Evolutionary conservation across 805 yeast species (phyloP).

Genomic region (Yamadazyma sp.): DNA sequence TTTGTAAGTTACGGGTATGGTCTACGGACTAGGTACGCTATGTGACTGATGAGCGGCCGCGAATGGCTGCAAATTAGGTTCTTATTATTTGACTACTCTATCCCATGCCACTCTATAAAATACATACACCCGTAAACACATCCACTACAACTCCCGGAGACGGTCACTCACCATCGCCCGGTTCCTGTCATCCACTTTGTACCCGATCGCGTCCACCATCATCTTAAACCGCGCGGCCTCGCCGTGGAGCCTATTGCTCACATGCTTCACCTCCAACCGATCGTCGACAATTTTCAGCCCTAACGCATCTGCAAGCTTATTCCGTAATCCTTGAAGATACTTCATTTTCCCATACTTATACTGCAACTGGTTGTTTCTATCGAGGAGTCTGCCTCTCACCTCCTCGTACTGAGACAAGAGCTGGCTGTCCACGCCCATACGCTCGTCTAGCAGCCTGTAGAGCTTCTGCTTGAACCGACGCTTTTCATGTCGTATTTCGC

Average conservation of each 20-base stretch:
- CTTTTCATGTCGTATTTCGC: constrained; percentile 3
- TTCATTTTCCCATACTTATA: constrained; percentile 31
- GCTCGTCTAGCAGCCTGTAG: constrained; percentile 21
- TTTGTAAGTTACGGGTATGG: neutral
- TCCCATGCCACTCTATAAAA: neutral
- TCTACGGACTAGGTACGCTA: neutral
- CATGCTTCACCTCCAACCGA: constrained; percentile 6
- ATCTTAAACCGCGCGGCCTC: constrained; percentile 27
- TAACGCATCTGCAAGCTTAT: constrained; percentile 10
- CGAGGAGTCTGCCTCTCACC: constrained; percentile 18
- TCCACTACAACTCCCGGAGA: constrained; percentile 4
- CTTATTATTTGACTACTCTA: neutral
- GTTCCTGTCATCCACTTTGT: constrained; percentile 10
- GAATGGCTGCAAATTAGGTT: too few relatives aligned
- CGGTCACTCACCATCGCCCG: constrained; percentile 6
- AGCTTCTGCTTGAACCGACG: constrained; percentile 10
- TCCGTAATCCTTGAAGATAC: constrained; percentile 22
- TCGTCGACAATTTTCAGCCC: constrained; percentile 8
- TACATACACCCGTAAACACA: neutral
- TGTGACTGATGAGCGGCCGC: neutral
- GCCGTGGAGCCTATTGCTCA: constrained; percentile 4
- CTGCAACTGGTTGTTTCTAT: constrained; percentile 19
- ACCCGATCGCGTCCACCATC: constrained; percentile 14
- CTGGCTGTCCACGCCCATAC: constrained; percentile 15
- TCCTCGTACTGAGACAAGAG: constrained; percentile 21